Evolutionary conservation across 176 grass and related monocot species (phyloP), one percentile per base, ranked within the genome.

Genomic region (Phoenix roebelenii): DNA sequence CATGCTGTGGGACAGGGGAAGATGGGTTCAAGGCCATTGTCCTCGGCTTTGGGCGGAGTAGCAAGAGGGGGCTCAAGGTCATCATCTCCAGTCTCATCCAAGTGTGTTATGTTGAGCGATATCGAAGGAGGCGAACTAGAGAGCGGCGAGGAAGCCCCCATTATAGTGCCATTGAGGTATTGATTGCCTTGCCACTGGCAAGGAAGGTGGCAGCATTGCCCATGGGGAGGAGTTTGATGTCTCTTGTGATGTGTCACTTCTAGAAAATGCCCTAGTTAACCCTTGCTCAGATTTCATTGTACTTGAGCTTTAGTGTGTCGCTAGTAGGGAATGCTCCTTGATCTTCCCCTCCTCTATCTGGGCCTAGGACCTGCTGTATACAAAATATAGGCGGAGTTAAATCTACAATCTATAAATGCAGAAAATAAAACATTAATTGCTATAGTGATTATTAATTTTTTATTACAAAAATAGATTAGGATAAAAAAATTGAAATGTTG

Each of bases 151-250:
- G 69, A 85, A 95, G 70, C 79, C 90, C 4, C 85, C 0, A 95
- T 95, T 16, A 51, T 95, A 6, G 85, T 95, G n/a, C 90, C 90
- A 1, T 89, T 85, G 1, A 77, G 85, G 62, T 89, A 89, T 59
- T 62, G 84, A 23, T 80, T 91, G 3, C 85, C 83, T 7, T 95
- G 1, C 86, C 85, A 0, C 51, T 66, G 0, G 70, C 64, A 22
- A 65, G 77, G 52, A 85, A 83, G 25, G 69, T 64, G 0, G 49
- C 62, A 3, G 65, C 70, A 23, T 91, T 84, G 28, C 78, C 84
- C 0, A 69, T 57, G 3, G 78, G 82, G 15, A 78, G 92, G 5
- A 69, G 60, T 0, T 91, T 87, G 18, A 29, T 88, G 59, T 91
- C 87, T 5, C 87, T 87, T 28, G 25, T 5, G 25, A 0, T 28